These are phyloP conservation scores for Tricholoma saponaceum DNA, from an alignment of 768 basidiomycete species.

Conservation along the genomic window DNA sequence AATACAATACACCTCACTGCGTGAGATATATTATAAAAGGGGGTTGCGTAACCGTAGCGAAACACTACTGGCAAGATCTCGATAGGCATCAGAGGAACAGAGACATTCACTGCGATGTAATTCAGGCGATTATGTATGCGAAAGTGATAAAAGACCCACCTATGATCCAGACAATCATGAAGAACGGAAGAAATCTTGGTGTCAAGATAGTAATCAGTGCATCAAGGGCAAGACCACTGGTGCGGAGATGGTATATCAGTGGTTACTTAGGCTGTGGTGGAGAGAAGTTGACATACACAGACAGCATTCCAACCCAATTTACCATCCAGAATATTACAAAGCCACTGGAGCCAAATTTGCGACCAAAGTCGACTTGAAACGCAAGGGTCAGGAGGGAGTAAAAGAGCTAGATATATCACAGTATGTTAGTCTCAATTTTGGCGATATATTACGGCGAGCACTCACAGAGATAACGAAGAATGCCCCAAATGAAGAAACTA, in stretches of 20 bases:
- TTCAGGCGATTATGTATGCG: neutral
- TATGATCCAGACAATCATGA: slow-evolving; percentile 66
- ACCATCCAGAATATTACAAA: slow-evolving; percentile 70
- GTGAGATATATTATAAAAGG: slow-evolving; percentile 51
- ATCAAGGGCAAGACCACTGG: slow-evolving; percentile 60
- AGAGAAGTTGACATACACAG: slow-evolving; percentile 36
- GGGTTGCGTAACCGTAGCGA: slow-evolving; percentile 50
- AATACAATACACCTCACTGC: slow-evolving; percentile 50
- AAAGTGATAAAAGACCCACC: slow-evolving; percentile 27
- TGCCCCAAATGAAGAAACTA: slow-evolving; percentile 23
- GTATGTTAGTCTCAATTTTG: neutral
- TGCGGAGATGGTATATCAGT: neutral
- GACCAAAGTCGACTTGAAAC: slow-evolving; percentile 53
- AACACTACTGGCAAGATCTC: slow-evolving; percentile 43
- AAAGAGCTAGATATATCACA: slow-evolving; percentile 33
- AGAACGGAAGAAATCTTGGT: slow-evolving; percentile 47
- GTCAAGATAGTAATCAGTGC: slow-evolving; percentile 55
- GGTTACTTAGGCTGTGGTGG: neutral
- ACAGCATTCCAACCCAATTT: slow-evolving; percentile 52
- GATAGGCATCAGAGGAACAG: slow-evolving; percentile 49
- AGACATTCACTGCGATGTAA: slow-evolving; percentile 44
- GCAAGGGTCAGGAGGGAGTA: slow-evolving; percentile 58
- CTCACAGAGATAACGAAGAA: slow-evolving; percentile 37
- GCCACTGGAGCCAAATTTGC: slow-evolving; percentile 44
- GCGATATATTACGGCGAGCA: neutral